A percentile compares a stretch with the other conserved stretches of the same genome.
These are phyloP conservation scores for Maudiozyma turicensis DNA, from an alignment of 805 yeast genomes.

Conservation along the genomic window DNA sequence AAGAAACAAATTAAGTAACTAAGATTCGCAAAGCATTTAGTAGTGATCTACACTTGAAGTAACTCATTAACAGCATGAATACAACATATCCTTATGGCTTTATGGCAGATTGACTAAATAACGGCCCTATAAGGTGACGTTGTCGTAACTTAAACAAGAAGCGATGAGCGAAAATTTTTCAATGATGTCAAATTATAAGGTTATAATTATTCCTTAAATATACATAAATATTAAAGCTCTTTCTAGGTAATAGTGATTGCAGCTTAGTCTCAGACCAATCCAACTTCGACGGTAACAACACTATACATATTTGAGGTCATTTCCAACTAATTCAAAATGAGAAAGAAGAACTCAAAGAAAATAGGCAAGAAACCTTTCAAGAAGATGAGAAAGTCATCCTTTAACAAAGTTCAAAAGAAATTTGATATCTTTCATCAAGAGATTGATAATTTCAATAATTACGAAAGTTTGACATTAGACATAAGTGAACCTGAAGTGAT, in stretches of 20 bases:
- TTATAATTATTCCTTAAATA: too few relatives aligned
- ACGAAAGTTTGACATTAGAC: constrained; percentile 18
- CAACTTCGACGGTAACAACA: background rate
- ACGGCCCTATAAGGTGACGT: too few relatives aligned
- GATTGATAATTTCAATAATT: constrained; percentile 19
- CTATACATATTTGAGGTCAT: background rate
- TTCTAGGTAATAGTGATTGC: too few relatives aligned
- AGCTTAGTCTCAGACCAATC: background rate
- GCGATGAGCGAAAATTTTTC: constrained; percentile 8
- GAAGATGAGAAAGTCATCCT: constrained; percentile 27
- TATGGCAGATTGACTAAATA: too few relatives aligned
- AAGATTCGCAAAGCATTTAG: too few relatives aligned
- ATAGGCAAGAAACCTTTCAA: constrained; percentile 3
- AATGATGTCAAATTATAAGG: background rate
- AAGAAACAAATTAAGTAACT: too few relatives aligned
- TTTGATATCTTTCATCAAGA: constrained; percentile 23
- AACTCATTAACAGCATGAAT: too few relatives aligned
- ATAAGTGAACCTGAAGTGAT: constrained; percentile 8
- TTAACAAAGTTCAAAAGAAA: constrained; percentile 22
- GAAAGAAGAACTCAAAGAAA: background rate
- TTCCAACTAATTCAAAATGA: background rate
- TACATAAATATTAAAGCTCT: too few relatives aligned
- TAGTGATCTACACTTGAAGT: too few relatives aligned
- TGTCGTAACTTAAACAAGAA: background rate
- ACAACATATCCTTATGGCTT: too few relatives aligned